These are phyloP conservation scores for Trametes pubescens DNA, from an alignment of 1,284 basidiomycete species.

Conservation along the genomic window DNA sequence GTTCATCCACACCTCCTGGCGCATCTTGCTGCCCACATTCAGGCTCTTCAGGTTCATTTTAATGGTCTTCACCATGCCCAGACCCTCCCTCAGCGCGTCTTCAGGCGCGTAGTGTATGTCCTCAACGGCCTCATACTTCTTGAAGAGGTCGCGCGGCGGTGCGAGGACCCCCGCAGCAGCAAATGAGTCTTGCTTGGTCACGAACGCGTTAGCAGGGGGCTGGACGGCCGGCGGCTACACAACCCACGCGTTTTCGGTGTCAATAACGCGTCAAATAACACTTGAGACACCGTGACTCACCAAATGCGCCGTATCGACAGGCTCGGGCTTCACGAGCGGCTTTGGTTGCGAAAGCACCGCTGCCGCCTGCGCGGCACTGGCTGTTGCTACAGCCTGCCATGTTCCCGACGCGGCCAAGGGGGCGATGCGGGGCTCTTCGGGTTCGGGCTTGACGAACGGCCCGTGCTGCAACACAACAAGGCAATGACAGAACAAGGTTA, in stretches of 20 bases:
- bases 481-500: slow-evolving; percentile 19
- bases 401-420: slow-evolving; percentile 38
- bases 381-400: slow-evolving; percentile 18
- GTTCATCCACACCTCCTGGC: slow-evolving; percentile 66
- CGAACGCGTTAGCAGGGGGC: background rate
- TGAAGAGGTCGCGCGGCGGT: slow-evolving; percentile 33
- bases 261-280: slow-evolving; percentile 15
- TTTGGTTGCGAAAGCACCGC: slow-evolving; percentile 15
- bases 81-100: slow-evolving; percentile 56
- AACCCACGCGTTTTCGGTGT: slow-evolving; percentile 26
- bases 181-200: slow-evolving; percentile 5
- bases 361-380: background rate
- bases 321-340: slow-evolving; percentile 45
- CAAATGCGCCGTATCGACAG: slow-evolving; percentile 37
- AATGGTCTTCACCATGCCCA: slow-evolving; percentile 60
- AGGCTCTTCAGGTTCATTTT: slow-evolving; percentile 53
- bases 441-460: slow-evolving; percentile 52
- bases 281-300: slow-evolving; percentile 36
- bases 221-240: slow-evolving; percentile 14
- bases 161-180: background rate
- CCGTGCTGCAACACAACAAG: slow-evolving; percentile 28
- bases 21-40: slow-evolving; percentile 60
- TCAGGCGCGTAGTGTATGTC: slow-evolving; percentile 62
- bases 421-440: slow-evolving; percentile 44
- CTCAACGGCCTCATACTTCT: slow-evolving; percentile 37